Conservation (phyloP, 352 stramenopile genomes). For the Thalassiosira hispida region DNA sequence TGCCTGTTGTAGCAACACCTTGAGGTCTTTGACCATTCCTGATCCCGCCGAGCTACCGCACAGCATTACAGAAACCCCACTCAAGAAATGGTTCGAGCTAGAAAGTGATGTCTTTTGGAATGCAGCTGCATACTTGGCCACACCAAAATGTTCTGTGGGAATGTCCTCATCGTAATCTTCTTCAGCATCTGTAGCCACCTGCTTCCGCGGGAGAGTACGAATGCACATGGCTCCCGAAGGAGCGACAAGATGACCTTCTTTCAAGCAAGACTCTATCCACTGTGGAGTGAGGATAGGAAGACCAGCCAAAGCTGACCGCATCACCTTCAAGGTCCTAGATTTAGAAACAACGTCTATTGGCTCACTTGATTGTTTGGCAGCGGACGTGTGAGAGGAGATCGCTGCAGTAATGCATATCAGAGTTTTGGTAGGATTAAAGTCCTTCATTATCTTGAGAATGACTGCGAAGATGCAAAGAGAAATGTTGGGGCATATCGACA, state of each 20-base stretch:
- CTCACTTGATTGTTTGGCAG: slow-evolving; percentile 4
- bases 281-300: slow-evolving; percentile 70
- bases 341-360: slow-evolving; percentile 44
- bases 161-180: background rate
- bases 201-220: slow-evolving; percentile 54
- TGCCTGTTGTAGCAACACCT: slow-evolving; percentile 58
- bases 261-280: slow-evolving; percentile 64
- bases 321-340: slow-evolving; percentile 73
- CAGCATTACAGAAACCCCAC: slow-evolving; percentile 46
- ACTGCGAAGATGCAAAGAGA: slow-evolving; percentile 35
- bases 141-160: slow-evolving; percentile 37
- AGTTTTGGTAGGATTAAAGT: slow-evolving; percentile 66
- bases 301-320: slow-evolving; percentile 66
- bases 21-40: slow-evolving; percentile 51
- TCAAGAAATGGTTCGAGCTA: slow-evolving; percentile 32
- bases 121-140: slow-evolving; percentile 55
- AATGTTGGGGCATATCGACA: slow-evolving; percentile 5
- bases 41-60: slow-evolving; percentile 44
- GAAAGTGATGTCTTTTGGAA: slow-evolving; percentile 22
- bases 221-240: slow-evolving; percentile 56
- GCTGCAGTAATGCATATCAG: slow-evolving; percentile 63
- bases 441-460: slow-evolving; percentile 63
- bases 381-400: slow-evolving; percentile 12
- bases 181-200: background rate
- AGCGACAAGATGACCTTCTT: slow-evolving; percentile 32